Conservation (phyloP, 768 basidiomycete genomes). For the Coprinopsis marcescibilis region DNA sequence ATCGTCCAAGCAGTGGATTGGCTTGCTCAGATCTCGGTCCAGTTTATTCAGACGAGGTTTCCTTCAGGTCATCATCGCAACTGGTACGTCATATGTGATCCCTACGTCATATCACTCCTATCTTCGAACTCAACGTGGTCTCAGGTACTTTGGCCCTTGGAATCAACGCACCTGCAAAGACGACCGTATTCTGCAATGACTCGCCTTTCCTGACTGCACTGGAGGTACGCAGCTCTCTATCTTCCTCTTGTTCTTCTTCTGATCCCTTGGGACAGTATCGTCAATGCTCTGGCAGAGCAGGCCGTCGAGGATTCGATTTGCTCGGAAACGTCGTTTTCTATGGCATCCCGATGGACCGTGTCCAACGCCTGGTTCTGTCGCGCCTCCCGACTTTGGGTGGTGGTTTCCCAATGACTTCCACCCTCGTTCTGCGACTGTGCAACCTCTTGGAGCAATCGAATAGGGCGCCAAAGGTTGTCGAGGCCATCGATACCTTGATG, state of each 20-base stretch:
- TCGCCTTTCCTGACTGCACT: slow-evolving; percentile 57
- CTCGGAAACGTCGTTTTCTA: slow-evolving; percentile 72
- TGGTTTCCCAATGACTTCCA: slow-evolving; percentile 62
- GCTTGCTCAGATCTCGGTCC: slow-evolving; percentile 1
- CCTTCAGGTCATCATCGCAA: slow-evolving; percentile 61
- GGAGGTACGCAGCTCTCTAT: slow-evolving; percentile 36
- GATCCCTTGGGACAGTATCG: slow-evolving; percentile 42
- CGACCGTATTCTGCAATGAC: slow-evolving; percentile 58
- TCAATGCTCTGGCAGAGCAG: slow-evolving; percentile 70
- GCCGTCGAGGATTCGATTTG: slow-evolving; percentile 65
- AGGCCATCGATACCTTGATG: slow-evolving; percentile 47
- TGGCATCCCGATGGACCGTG: slow-evolving; percentile 56
- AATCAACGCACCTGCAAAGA: slow-evolving; percentile 69
- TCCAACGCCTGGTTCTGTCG: slow-evolving; percentile 60
- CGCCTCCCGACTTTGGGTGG: slow-evolving; percentile 56
- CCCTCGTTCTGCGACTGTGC: slow-evolving; percentile 57
- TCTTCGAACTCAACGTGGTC: background rate
- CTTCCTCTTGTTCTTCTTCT: slow-evolving; percentile 1
- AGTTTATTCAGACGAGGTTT: slow-evolving; percentile 61
- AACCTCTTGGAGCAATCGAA: slow-evolving; percentile 60
- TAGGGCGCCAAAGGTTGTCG: slow-evolving; percentile 39
- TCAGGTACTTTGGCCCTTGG: slow-evolving; percentile 64
- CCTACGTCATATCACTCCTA: background rate
- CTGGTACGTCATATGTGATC: slow-evolving; percentile 37
- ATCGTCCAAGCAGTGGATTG: background rate